Conservation (phyloP, 2,329 filamentous ascomycete species). For the Penicillium nordicum region DNA sequence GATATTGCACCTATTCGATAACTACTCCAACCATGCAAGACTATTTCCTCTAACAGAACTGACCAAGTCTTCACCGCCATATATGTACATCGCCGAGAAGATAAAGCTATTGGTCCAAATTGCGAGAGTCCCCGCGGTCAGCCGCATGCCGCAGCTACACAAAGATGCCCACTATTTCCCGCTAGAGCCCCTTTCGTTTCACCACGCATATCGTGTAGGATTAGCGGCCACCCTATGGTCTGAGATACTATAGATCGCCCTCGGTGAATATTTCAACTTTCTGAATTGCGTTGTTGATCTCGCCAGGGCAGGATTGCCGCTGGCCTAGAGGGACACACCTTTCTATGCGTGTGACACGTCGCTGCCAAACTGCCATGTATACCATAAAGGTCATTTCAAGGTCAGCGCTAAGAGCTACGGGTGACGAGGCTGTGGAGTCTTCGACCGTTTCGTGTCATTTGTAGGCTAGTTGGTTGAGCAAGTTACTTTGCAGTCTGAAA, state of each 20-base stretch:
- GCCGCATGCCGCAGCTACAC: neutral
- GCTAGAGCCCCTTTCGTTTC: neutral
- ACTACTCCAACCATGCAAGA: neutral
- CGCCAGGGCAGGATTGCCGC: neutral
- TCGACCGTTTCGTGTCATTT: neutral
- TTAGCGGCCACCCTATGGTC: neutral
- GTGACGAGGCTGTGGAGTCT: constrained; percentile 39
- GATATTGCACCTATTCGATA: neutral
- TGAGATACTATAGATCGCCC: neutral
- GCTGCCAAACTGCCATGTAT: neutral
- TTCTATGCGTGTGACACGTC: neutral
- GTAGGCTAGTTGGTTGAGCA: neutral
- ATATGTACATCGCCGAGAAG: neutral
- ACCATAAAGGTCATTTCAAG: no score
- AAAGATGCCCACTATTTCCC: neutral
- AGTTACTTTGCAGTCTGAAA: neutral
- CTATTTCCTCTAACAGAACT: neutral
- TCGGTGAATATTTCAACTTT: no score
- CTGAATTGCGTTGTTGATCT: neutral
- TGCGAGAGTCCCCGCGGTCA: no score
- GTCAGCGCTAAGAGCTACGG: constrained; percentile 23
- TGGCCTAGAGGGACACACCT: neutral
- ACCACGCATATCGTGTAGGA: no score
- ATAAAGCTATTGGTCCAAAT: neutral
- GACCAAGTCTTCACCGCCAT: no score